Base-by-base conservation (phyloP, 1,139 yeast genomes). In the Geotrichum macrosporum region DNA sequence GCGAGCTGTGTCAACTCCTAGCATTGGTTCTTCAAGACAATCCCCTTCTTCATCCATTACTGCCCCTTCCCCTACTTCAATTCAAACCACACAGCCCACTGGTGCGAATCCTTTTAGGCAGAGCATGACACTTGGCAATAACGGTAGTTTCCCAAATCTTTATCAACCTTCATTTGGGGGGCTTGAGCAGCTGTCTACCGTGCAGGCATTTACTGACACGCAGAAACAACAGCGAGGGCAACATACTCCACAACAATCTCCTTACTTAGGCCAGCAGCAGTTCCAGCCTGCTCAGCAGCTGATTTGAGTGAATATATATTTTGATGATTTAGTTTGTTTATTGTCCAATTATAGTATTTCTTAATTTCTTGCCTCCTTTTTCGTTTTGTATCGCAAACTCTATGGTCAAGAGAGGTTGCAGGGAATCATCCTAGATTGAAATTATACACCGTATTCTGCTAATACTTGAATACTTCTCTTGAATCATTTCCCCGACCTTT, bases 31-130 rank as follows among this genome's bases (percentile, higher is more conserved):
- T 20, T 27, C 40, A 13, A 29, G 44, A 20, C 36, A 35, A 32
- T 33, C 44, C 5, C 44, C 48, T 2, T 38, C 44, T 19, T 38
- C 47, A 10, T 31, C 39, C 10, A 41, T 16, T 24, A 10, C 33
- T 12, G 31, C 12, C 5, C 32, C 34, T 4, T 13, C 36, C 8
- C 49, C 40, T 9, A 34, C 43, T 19, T 40, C 44, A 5, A 24
- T 46, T 19, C 42, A 35, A n/a, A n/a, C n/a, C 16, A 31, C 30
- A 9, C 48, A 49, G 19, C 22, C 33, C 5, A 32, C 52, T 6
- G 52, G 48, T 13, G 31, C 35, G 15, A 49, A 49, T 30, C 52
- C 52, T 16, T 49, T 49, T 35, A 34, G 52, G 13, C 47, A 46
- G 16, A 43, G 38, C 37, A 22, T 38, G 21, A 8, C 29, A 12